These are phyloP conservation scores for Talaromyces verruculosus DNA, from an alignment of 2,329 filamentous ascomycete species.

Conservation along the genomic window DNA sequence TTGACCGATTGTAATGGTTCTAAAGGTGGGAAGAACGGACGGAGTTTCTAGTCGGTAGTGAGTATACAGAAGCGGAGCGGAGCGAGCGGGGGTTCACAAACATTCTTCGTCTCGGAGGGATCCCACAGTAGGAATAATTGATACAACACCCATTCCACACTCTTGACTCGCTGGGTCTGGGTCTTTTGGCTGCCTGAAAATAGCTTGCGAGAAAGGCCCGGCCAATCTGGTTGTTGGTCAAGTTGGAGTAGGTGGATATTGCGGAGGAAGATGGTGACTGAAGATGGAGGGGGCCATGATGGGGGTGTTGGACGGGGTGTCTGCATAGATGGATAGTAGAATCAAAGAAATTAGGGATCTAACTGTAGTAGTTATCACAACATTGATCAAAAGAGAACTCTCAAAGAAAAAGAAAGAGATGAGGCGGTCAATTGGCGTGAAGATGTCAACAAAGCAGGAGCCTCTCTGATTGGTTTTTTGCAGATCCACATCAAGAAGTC, in stretches of 20 bases:
- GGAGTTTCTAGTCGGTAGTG: slow-evolving; percentile 65
- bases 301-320: slow-evolving; percentile 30
- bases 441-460: slow-evolving; percentile 18
- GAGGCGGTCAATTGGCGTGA: neutral
- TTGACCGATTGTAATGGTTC: slow-evolving; percentile 91
- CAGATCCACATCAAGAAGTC: neutral
- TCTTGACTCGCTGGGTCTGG: slow-evolving; percentile 78
- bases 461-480: neutral
- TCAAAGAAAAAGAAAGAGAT: neutral
- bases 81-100: slow-evolving; percentile 37
- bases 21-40: slow-evolving; percentile 84
- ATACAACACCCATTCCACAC: slow-evolving; percentile 88
- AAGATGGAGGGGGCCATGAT: slow-evolving; percentile 48
- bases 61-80: neutral
- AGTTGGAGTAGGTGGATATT: slow-evolving; percentile 82
- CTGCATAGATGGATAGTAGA: slow-evolving; percentile 31
- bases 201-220: slow-evolving; percentile 66
- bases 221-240: slow-evolving; percentile 76
- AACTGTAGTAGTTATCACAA: neutral
- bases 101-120: slow-evolving; percentile 69
- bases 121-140: slow-evolving; percentile 85
- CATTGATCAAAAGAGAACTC: neutral
- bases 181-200: slow-evolving; percentile 70
- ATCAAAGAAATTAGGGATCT: neutral
- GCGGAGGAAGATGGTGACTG: slow-evolving; percentile 70